Conservation (phyloP, 805 yeast species). For the Komagataella kurtzmanii region DNA sequence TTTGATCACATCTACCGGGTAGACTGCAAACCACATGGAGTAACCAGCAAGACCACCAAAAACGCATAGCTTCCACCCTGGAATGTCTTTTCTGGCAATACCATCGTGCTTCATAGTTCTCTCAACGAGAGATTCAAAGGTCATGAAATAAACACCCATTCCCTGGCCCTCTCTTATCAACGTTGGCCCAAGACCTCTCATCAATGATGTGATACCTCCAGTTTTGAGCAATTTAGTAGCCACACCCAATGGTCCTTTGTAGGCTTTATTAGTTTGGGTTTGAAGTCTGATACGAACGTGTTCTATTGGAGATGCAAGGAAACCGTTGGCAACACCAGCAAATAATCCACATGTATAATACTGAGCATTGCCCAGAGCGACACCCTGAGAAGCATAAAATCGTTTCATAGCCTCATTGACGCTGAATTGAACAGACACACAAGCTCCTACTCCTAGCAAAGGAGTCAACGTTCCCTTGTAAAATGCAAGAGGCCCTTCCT, state of each 20-base stretch:
- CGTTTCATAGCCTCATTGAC: constrained; percentile 93
- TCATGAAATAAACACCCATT: constrained; percentile 75
- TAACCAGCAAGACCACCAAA: constrained; percentile 75
- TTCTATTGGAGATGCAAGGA: constrained; percentile 88
- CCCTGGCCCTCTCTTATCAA: constrained; percentile 78
- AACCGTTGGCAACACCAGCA: constrained; percentile 88
- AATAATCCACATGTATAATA: constrained; percentile 75
- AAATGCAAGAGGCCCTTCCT: constrained; percentile 61
- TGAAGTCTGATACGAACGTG: constrained; percentile 90
- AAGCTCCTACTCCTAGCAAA: constrained; percentile 54
- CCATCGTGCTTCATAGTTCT: constrained; percentile 37
- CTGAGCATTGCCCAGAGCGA: constrained; percentile 41
- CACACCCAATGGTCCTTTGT: constrained; percentile 69
- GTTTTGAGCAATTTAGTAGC: constrained; percentile 38
- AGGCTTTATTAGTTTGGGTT: constrained; percentile 52
- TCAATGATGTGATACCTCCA: constrained; percentile 40
- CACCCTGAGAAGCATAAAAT: constrained; percentile 24
- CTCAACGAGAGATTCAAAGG: constrained; percentile 81
- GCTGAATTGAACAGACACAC: constrained; percentile 70
- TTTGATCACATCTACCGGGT: constrained; percentile 87
- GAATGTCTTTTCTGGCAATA: constrained; percentile 54
- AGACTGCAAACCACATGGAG: constrained; percentile 71
- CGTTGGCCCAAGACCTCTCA: constrained; percentile 77
- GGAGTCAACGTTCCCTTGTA: constrained; percentile 62
- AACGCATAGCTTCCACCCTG: constrained; percentile 75